Base-by-base conservation (phyloP, 768 basidiomycete species). In the Dioszegia hungarica region DNA sequence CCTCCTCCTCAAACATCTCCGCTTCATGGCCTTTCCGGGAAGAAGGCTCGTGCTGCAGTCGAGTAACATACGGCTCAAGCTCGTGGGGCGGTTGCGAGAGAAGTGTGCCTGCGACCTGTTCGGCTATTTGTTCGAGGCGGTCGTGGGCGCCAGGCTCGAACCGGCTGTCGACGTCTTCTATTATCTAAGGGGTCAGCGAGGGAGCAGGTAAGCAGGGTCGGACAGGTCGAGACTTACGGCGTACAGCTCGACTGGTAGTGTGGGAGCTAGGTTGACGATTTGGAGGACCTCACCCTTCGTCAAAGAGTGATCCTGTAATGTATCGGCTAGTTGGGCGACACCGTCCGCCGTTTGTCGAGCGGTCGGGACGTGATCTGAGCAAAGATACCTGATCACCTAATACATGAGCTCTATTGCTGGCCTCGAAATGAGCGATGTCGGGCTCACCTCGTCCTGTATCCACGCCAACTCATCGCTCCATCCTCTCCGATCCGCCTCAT, bases 211-310 rank as follows among this genome's bases (percentile, higher is more conserved):
- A 3, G 3, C 5, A 46, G 45, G 45, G 29, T 19, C 3, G 12
- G 9, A 14, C n/a, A n/a, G n/a, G n/a, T n/a, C n/a, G n/a, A 10
- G 31, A 57, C 89, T 43, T 62, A 93, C 91, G 55, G 89, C 87
- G 68, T 95, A 93, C 24, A 95, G 83, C 72, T 92, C 89, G 24
- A 94, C 89, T 0, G 85, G 79, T 44, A 84, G 81, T 6, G 83
- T 85, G 1, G 93, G 93, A 0, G 86, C 86, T 5, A 94, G 80
- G 68, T 97, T 95, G n/a, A 90, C 85, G 33, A 95, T 81, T 68
- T 93, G 90, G 2, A 95, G 80, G 69, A 92, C 91, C 79, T 97
- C 93, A 2, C 87, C 84, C 66, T 93, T 95, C 1, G 91, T 93
- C 60, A 97, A 79, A 31, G 82, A 81, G 61, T 84, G 87, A 19